A percentile compares a stretch with the other conserved stretches of the same genome.
phyloP scores from a whole-genome alignment of 441 rosid species.

The Kokia cookei region DNA sequence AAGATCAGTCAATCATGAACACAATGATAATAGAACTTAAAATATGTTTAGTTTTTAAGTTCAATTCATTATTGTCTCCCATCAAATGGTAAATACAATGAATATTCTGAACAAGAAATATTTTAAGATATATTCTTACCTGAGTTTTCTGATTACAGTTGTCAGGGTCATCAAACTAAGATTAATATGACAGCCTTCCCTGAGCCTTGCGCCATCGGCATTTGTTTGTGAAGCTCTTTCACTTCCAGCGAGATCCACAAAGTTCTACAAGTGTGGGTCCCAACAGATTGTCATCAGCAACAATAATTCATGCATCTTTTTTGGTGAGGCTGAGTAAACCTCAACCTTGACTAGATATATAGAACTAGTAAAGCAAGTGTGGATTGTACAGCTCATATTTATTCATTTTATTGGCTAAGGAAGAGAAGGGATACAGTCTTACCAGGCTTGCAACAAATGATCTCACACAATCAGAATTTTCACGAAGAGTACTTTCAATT shows the following conservation, averaged over 20 bases:
- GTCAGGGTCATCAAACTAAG: conserved; percentile 98
- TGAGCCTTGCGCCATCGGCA: conserved; percentile 90
- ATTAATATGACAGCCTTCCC: conserved; percentile 99
- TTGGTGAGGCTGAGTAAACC: neutral
- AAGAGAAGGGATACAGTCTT: conserved; percentile 10
- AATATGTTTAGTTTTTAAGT: neutral
- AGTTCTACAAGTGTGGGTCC: conserved; percentile 54
- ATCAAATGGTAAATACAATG: neutral
- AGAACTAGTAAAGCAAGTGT: neutral
- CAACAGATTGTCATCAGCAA: neutral
- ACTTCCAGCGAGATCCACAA: conserved; percentile 99
- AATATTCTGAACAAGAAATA: neutral
- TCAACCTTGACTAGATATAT: neutral
- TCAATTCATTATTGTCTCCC: neutral
- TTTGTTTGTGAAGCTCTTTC: conserved; percentile 98
- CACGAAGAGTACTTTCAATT: conserved; percentile 84
- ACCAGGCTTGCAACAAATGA: conserved; percentile 97
- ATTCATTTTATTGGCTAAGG: neutral
- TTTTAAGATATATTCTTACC: conserved; percentile 31
- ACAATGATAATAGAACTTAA: neutral
- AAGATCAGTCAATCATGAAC: conserved; percentile 8
- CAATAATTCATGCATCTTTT: neutral
- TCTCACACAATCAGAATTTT: conserved; percentile 91
- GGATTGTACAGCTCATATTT: neutral
- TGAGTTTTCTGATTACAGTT: conserved; percentile 93